Conservation (phyloP, 2,329 filamentous ascomycete species). For the Xylaria sp. region DNA sequence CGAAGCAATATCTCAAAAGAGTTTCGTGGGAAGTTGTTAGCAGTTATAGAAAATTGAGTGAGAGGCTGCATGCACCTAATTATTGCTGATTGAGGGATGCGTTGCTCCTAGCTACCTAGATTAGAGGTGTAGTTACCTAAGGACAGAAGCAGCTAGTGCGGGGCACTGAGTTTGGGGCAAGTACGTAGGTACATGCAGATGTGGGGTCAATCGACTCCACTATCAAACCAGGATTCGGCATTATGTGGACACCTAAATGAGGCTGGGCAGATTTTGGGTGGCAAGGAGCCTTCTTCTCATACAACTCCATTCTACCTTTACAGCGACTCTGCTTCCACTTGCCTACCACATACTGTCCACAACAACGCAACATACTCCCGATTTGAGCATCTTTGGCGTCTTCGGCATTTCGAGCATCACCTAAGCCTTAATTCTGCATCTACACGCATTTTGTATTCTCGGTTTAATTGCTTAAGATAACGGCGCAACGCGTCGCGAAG, state of each 20-base stretch:
- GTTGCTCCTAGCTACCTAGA: background rate
- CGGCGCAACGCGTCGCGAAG: conserved; percentile 21
- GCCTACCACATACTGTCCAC: background rate
- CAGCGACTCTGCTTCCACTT: background rate
- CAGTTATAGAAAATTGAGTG: conserved; percentile 1
- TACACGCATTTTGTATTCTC: background rate
- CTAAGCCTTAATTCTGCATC: background rate
- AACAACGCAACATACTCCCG: too few relatives aligned
- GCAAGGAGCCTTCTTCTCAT: conserved; percentile 3
- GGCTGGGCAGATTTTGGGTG: conserved; percentile 30
- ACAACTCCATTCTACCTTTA: background rate
- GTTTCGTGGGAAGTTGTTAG: background rate
- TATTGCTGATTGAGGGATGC: conserved; percentile 11
- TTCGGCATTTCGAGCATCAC: background rate
- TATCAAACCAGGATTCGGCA: background rate
- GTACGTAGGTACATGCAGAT: background rate
- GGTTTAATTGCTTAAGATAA: background rate
- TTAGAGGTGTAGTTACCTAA: background rate
- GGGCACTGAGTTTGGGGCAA: conserved; percentile 15
- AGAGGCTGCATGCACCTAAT: conserved; percentile 11
- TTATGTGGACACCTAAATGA: conserved; percentile 7
- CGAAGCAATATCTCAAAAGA: background rate
- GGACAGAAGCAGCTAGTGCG: conserved; percentile 33
- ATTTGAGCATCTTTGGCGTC: background rate
- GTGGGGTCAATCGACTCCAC: background rate